Evolutionary conservation across 192 early-diverging fungal species (phyloP), one percentile per base, ranked within the genome.

Genomic region (Linderina pennispora): DNA sequence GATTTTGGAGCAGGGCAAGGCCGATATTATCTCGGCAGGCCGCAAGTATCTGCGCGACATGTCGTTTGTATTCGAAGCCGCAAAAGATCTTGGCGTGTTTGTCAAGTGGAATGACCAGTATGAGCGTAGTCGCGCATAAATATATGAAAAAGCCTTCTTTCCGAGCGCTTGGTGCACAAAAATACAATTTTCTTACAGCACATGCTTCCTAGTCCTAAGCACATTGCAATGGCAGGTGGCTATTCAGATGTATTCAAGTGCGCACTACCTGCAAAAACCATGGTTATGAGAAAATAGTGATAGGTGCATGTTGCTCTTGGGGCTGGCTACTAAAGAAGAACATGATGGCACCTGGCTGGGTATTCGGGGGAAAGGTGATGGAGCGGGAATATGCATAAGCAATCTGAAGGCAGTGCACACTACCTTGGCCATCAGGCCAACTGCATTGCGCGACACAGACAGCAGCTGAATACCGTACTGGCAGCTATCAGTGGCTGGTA

Each of bases 21-120:
- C 93, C 0, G 90, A 95, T 59, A 23, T 86, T 21, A 65, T 96
- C n/a, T 74, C 85, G 6, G 23, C 89, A 4, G 93, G 67, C 15
- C 75, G 91, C 14, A 75, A 58, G n/a, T 79, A 85, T 46, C 58
- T 96, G 62, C 62, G 81, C 26, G 72, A 93, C 35, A 69, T 85
- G 15, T 59, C 40, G 22, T 93, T 80, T 70, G 82, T 77, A 4
- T 38, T 82, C 23, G 61, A 77, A 11, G 81, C 82, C 20, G 90
- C 81, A n/a, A 19, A 50, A 4, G 70, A 88, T 34, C 58, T 94
- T 22, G 80, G 75, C 18, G 78, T 85, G 16, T 75, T 81, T 18
- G 76, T 78, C 4, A 55, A 76, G 20, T 80, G 72, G 48, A 65
- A 81, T 1, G 57, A 60, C 14, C 88, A 90, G 58, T 88, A 89